Base-by-base conservation (phyloP, 1,139 yeast species). In the Meyerozyma elateridarum region DNA sequence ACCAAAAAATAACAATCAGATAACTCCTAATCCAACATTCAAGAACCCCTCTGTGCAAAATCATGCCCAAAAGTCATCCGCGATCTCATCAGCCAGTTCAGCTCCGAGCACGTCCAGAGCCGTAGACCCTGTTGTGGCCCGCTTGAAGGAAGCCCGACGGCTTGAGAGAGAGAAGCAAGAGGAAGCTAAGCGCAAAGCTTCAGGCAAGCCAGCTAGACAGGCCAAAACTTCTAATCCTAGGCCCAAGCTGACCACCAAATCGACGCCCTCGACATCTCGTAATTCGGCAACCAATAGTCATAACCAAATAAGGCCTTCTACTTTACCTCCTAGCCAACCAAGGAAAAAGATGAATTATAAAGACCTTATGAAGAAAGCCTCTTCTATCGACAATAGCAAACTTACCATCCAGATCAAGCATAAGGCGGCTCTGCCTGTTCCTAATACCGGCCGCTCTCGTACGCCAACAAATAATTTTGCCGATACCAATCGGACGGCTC, bases 331-430 rank as follows among this genome's bases (percentile, higher is more conserved):
- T n/a, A n/a, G n/a, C n/a, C n/a, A n/a, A n/a, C 20, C 35, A 6
- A 21, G 27, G 8, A 72, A 76, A 44, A 79, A 79, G 46, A 54
- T 79, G 51, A 67, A 78, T 8, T 83, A 79, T 47, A 72, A 70
- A 30, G 85, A 81, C 36, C 59, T 83, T 38, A 80, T 82, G 85
- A 75, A 73, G 42, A 75, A 76, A 48, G 91, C 91, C 0, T 75
- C 76, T n/a, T 57, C 61, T 18, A 70, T 76, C 9, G 78, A 68
- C 37, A 61, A 61, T 31, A 51, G 55, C 31, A 67, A 66, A 40
- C 52, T 69, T 24, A 57, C 67, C 4, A 62, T 69, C 15, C 49
- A 54, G 6, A 58, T 58, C 32, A 59, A 55, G 35, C 48, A 55
- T 15, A 62, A 63, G 44, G 38, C 59, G 15, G 9, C 8, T 7